Evolutionary conservation across 176 grass and related monocot genomes (phyloP).

Genomic region (Chrysopogon serrulatus): DNA sequence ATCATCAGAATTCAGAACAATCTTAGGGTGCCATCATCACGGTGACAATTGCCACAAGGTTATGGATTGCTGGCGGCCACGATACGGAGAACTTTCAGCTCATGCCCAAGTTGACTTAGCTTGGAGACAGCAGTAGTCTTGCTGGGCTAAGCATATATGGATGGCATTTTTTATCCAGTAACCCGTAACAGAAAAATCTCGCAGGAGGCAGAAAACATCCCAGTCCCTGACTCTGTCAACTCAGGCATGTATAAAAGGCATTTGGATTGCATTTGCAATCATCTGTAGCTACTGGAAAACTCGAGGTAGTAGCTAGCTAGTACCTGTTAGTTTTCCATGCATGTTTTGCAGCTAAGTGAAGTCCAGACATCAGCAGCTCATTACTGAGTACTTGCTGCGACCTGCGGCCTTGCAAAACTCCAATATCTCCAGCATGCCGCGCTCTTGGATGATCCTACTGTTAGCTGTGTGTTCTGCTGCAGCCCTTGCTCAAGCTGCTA

Average conservation of each 20-base stretch:
- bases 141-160: neutral
- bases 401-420: neutral
- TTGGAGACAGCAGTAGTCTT: neutral
- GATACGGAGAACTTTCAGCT: neutral
- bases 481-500: conserved; percentile 28
- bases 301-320: neutral
- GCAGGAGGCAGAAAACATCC: neutral
- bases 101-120: neutral
- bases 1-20: neutral
- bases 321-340: neutral
- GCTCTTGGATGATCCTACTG: conserved; percentile 14
- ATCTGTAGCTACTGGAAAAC: neutral
- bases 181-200: neutral
- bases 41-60: neutral
- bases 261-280: neutral
- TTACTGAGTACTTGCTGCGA: neutral
- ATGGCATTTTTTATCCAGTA: neutral
- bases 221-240: neutral
- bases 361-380: neutral
- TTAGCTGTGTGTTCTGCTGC: conserved; percentile 17
- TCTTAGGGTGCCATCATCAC: neutral
- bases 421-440: conserved; percentile 8
- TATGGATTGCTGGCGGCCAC: neutral
- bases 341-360: neutral
- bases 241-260: conserved; percentile 14